phyloP scores from a whole-genome alignment of 345 rosid species.

The Clausena lansium region DNA sequence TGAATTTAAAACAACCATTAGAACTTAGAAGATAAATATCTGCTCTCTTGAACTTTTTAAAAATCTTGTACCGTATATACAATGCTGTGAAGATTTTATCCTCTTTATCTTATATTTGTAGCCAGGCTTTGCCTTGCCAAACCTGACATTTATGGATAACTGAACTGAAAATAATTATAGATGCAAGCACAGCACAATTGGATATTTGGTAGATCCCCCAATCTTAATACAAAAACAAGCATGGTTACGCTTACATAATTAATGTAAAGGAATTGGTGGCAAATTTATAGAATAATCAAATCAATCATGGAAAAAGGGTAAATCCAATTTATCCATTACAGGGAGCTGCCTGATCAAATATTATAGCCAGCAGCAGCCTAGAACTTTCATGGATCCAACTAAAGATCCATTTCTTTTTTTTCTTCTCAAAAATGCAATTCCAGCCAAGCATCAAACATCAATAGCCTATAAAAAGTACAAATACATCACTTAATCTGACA shows the following conservation, averaged over 20 bases:
- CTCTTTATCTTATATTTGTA: not conserved
- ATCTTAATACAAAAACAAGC: not conserved
- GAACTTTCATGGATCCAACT: not conserved
- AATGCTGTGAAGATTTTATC: no score
- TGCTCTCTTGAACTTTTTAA: no score
- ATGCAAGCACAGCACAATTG: not conserved
- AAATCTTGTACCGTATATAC: no score
- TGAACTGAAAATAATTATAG: not conserved
- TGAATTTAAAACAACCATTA: no score
- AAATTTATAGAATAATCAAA: not conserved
- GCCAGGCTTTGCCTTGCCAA: not conserved
- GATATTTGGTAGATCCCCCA: not conserved
- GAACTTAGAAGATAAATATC: no score
- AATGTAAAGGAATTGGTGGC: not conserved
- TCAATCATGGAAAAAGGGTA: not conserved
- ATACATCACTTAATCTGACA: not conserved
- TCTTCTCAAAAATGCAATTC: conserved; percentile 20
- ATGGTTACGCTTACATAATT: not conserved
- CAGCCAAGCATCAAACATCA: conserved; percentile 7
- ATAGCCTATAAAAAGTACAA: conserved; percentile 14
- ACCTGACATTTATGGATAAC: no score
- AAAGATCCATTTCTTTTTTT: not conserved
- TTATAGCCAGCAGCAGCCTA: conserved; percentile 9
- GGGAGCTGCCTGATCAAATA: conserved; percentile 13
- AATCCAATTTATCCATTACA: not conserved